Conservation (phyloP, 129 eudicot species). For the Flaveria trinervia region DNA sequence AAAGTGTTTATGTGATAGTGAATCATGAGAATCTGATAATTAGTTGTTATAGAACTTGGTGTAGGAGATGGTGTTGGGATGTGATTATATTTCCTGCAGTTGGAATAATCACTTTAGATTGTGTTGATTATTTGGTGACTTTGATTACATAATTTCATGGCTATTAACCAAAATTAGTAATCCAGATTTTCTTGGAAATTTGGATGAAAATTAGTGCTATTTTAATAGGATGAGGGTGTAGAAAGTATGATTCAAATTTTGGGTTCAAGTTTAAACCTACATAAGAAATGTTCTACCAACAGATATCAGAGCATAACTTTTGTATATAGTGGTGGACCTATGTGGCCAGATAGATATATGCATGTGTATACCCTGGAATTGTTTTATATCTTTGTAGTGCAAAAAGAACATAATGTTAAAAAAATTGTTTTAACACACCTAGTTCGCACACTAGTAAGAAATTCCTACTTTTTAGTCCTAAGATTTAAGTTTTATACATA, state of each 20-base stretch:
- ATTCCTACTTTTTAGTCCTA: not conserved
- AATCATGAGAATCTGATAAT: too few species aligned
- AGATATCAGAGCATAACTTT: not conserved
- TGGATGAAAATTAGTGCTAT: too few species aligned
- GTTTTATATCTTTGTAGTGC: not conserved
- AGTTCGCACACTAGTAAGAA: not conserved
- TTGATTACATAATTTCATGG: not conserved
- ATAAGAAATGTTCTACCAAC: not conserved
- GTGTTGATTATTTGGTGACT: slow-evolving; percentile 10
- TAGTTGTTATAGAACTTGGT: not conserved
- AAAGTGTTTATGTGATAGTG: not conserved
- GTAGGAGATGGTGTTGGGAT: not conserved
- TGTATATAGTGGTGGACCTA: not conserved
- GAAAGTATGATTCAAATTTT: not conserved
- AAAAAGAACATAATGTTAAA: not conserved
- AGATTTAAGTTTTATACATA: not conserved
- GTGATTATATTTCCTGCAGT: not conserved
- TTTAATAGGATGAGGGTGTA: not conserved
- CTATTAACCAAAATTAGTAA: not conserved
- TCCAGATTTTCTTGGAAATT: too few species aligned
- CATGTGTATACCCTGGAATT: not conserved
- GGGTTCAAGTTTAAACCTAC: not conserved
- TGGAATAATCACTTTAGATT: not conserved
- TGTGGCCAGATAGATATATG: not conserved
- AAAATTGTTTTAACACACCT: not conserved